These are phyloP conservation scores for Clavispora fructus DNA, from an alignment of 805 yeast genomes.

Conservation along the genomic window DNA sequence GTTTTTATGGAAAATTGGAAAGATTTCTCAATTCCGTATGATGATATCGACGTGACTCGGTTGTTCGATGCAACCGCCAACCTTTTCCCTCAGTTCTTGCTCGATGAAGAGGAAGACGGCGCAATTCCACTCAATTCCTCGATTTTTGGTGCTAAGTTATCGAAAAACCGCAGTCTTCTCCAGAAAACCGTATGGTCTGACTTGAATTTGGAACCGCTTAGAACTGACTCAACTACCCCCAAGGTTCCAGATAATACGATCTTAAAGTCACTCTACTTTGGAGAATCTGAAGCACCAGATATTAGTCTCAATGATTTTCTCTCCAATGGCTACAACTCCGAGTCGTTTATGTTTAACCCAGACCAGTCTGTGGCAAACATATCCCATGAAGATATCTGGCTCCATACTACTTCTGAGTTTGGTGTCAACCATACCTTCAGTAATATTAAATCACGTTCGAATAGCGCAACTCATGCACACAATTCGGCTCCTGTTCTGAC, in stretches of 20 bases:
- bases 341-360: conserved; percentile 16
- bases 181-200: conserved; percentile 35
- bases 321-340: conserved; percentile 25
- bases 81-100: conserved; percentile 31
- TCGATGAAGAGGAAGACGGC: conserved; percentile 39
- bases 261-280: conserved; percentile 21
- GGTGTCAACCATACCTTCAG: conserved; percentile 24
- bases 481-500: conserved; percentile 24
- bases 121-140: conserved; percentile 31
- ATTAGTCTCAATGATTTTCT: conserved; percentile 28
- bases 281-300: conserved; percentile 12
- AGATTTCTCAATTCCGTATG: conserved; percentile 35
- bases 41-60: conserved; percentile 36
- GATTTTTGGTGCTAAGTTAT: conserved; percentile 34
- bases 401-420: conserved; percentile 26
- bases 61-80: conserved; percentile 32
- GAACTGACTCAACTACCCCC: conserved; percentile 9
- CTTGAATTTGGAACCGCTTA: conserved; percentile 24
- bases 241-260: conserved; percentile 28
- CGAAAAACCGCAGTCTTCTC: conserved; percentile 26
- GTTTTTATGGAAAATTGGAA: conserved; percentile 38
- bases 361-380: conserved; percentile 21
- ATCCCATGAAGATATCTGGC: conserved; percentile 28
- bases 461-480: conserved; percentile 6
- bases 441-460: conserved; percentile 13